phyloP scores from a whole-genome alignment of 2,329 filamentous ascomycete genomes.

The Xylariaceae sp. region DNA sequence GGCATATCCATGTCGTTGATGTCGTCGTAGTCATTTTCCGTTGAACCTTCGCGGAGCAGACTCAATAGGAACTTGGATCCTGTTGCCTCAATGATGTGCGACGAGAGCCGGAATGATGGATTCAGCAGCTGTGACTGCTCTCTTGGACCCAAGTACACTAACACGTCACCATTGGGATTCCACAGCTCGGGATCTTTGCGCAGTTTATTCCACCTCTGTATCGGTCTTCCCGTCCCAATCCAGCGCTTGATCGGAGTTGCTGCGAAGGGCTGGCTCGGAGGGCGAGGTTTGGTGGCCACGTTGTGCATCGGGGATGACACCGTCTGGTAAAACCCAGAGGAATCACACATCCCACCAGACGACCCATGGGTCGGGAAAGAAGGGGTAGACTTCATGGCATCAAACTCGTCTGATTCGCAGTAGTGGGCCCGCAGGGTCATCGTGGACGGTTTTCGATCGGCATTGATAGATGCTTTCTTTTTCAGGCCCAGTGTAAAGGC shows the following conservation, averaged over 20 bases:
- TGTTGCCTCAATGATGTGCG: conserved; percentile 53
- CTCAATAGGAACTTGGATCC: conserved; percentile 50
- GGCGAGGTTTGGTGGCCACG: conserved; percentile 35
- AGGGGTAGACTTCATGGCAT: conserved; percentile 22
- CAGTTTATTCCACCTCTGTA: conserved; percentile 52
- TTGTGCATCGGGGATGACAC: conserved; percentile 37
- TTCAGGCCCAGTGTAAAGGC: conserved; percentile 47
- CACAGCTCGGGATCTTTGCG: conserved; percentile 56
- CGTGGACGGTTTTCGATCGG: conserved; percentile 34
- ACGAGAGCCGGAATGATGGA: conserved; percentile 53
- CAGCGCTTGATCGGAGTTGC: conserved; percentile 46
- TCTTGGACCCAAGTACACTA: conserved; percentile 49
- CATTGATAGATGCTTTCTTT: conserved; percentile 34
- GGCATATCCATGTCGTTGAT: conserved; percentile 36
- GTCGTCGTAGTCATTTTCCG: conserved; percentile 38
- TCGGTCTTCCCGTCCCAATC: conserved; percentile 44
- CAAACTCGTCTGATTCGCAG: conserved; percentile 20
- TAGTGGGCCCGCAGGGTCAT: conserved; percentile 34
- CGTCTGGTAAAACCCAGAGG: conserved; percentile 20
- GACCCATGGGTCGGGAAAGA: conserved; percentile 22
- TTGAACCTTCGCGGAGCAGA: conserved; percentile 48
- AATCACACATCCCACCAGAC: conserved; percentile 22
- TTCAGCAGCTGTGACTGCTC: conserved; percentile 40
- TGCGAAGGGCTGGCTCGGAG: conserved; percentile 35
- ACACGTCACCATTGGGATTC: conserved; percentile 55